These are phyloP conservation scores for Sclerotinia trifoliorum DNA, from an alignment of 2,329 filamentous ascomycete genomes.

Conservation along the genomic window DNA sequence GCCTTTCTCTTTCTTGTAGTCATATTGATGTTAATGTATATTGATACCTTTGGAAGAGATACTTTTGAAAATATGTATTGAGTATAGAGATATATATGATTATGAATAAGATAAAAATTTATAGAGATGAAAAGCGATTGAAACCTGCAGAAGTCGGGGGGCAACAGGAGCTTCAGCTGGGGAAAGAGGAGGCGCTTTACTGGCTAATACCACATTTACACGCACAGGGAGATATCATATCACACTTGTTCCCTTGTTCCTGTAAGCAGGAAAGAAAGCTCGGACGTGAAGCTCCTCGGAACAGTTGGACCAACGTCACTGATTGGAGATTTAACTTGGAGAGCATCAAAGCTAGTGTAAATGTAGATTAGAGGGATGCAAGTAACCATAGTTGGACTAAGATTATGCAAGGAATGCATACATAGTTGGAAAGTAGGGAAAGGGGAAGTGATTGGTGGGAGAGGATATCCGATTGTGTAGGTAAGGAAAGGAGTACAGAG, in stretches of 20 bases:
- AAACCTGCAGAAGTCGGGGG: neutral
- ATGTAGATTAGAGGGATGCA: constrained; percentile 5
- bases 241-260: constrained; percentile 16
- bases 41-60: neutral
- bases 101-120: neutral
- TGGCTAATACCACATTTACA: constrained; percentile 14
- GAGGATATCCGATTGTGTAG: neutral
- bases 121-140: constrained; percentile 7
- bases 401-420: constrained; percentile 20
- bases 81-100: neutral
- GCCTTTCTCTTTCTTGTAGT: constrained; percentile 35
- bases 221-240: constrained; percentile 1
- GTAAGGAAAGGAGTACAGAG: neutral
- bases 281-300: constrained; percentile 10
- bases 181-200: constrained; percentile 10
- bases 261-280: constrained; percentile 14
- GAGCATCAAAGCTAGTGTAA: neutral
- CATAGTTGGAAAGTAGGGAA: neutral
- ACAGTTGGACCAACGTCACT: constrained; percentile 4
- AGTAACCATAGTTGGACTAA: constrained; percentile 11
- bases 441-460: neutral
- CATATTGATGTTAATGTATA: constrained; percentile 22
- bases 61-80: neutral
- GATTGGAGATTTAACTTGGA: neutral
- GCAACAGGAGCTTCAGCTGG: constrained; percentile 5